Evolutionary conservation across 2,329 filamentous ascomycete genomes (phyloP).

Genomic region (Aspergillus sp.): DNA sequence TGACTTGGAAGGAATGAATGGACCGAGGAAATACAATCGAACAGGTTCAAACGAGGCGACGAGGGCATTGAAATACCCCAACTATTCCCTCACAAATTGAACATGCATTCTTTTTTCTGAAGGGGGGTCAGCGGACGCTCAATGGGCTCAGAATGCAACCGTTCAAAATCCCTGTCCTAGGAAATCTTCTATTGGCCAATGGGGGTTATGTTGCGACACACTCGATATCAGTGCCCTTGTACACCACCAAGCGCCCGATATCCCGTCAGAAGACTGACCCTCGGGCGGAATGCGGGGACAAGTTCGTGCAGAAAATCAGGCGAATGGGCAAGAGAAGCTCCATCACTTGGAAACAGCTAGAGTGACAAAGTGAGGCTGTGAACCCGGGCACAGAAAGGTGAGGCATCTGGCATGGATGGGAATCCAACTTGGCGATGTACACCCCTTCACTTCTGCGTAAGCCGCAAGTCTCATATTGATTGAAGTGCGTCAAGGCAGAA

Average conservation of each 20-base stretch:
- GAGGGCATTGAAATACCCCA: slow-evolving; percentile 7
- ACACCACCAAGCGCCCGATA: slow-evolving; percentile 6
- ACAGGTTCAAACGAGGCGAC: neutral
- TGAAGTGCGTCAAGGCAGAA: slow-evolving; percentile 4
- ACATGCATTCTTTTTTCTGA: slow-evolving; percentile 6
- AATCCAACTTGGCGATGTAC: neutral
- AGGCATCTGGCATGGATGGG: slow-evolving; percentile 8
- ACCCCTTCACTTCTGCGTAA: neutral
- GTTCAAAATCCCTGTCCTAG: slow-evolving; percentile 11
- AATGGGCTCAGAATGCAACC: slow-evolving; percentile 2
- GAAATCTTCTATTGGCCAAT: slow-evolving; percentile 10
- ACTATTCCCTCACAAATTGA: neutral
- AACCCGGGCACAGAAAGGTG: slow-evolving; percentile 11
- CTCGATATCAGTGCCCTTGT: slow-evolving; percentile 1
- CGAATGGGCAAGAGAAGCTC: slow-evolving; percentile 5
- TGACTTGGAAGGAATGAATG: neutral
- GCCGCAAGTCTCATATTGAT: neutral
- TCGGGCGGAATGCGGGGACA: slow-evolving; percentile 1
- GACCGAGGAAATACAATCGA: neutral
- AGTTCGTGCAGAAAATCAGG: neutral
- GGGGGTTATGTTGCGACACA: neutral
- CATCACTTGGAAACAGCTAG: neutral
- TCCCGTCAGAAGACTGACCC: neutral
- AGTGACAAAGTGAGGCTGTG: slow-evolving; percentile 4
- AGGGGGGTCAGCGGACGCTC: slow-evolving; percentile 4